These are phyloP conservation scores for Heritiera littoralis DNA, from an alignment of 345 rosid species.

Conservation along the genomic window DNA sequence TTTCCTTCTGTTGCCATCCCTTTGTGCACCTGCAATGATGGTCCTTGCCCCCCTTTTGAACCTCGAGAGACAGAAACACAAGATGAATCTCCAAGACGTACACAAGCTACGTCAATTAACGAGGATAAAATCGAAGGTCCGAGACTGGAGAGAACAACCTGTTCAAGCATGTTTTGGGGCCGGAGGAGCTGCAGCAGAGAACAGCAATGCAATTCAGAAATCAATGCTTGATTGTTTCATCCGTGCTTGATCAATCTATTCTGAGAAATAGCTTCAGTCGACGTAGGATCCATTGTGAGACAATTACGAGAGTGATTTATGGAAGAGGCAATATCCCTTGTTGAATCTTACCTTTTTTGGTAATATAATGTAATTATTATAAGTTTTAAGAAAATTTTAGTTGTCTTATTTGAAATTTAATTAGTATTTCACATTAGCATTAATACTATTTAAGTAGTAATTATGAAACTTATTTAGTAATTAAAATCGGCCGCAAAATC, in stretches of 20 bases:
- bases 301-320: background rate
- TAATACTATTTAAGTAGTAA: background rate
- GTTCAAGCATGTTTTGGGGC: slow-evolving; percentile 98
- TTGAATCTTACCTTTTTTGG: background rate
- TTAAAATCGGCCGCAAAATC: background rate
- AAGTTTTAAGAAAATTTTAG: background rate
- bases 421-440: background rate
- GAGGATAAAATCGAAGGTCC: slow-evolving; percentile 77
- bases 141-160: slow-evolving; percentile 75
- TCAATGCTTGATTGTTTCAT: slow-evolving; percentile 58
- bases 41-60: slow-evolving; percentile 81
- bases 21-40: slow-evolving; percentile 81
- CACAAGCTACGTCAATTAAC: slow-evolving; percentile 46
- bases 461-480: background rate
- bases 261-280: background rate
- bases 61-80: slow-evolving; percentile 53
- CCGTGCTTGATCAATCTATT: background rate
- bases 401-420: background rate
- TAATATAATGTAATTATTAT: background rate
- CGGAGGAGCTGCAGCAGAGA: slow-evolving; percentile 99
- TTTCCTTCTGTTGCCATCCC: slow-evolving; percentile 90
- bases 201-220: slow-evolving; percentile 96
- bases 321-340: background rate
- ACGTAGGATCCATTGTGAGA: background rate
- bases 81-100: slow-evolving; percentile 46